Evolutionary conservation across 768 basidiomycete genomes (phyloP), one percentile per base, ranked within the genome.

Genomic region (Tricholomella constricta): DNA sequence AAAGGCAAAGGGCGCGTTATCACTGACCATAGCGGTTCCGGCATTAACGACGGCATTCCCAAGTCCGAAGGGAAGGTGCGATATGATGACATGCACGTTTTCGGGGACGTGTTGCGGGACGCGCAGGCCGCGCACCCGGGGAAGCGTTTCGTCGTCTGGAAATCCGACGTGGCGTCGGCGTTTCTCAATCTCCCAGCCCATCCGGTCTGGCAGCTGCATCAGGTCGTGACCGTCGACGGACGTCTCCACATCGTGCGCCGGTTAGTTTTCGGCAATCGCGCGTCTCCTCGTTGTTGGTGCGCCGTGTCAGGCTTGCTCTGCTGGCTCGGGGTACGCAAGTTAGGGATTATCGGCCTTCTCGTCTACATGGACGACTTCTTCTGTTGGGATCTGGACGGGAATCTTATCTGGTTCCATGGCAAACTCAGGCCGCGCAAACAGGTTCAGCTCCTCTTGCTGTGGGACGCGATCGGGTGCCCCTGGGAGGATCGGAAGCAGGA

Each of bases 161-260:
- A 71, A n/a, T n/a, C n/a, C n/a, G n/a, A n/a, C n/a, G n/a, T n/a
- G n/a, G n/a, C n/a, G n/a, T n/a, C 59, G 4, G 72, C 72, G 0
- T 75, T 69, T 48, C 62, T 65, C 5, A 69, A 60, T 34, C 55
- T 72, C 0, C 69, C 69, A 2, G 60, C 60, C 3, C 67, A 72
- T 48, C 71, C 69, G 7, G 4, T 69, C 17, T 75, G 65, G 64
- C 72, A 75, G 36, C 36, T 71, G 0, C 52, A 56, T n/a, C 72
- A 74, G 43, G 57, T 69, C 14, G 59, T 72, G 14, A 54, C 34
- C 4, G 61, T 68, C 15, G 65, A 72, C 43, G 58, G 50, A 2
- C 27, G 42, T 2, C 40, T 44, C 2, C 57, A 66, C 44, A 60
- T 73, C 15, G 65, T 70, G 23, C 65, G 65, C 2, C 59, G 60